Conservation (phyloP, 2,329 filamentous ascomycete species). For the Juglanconis oblonga region DNA sequence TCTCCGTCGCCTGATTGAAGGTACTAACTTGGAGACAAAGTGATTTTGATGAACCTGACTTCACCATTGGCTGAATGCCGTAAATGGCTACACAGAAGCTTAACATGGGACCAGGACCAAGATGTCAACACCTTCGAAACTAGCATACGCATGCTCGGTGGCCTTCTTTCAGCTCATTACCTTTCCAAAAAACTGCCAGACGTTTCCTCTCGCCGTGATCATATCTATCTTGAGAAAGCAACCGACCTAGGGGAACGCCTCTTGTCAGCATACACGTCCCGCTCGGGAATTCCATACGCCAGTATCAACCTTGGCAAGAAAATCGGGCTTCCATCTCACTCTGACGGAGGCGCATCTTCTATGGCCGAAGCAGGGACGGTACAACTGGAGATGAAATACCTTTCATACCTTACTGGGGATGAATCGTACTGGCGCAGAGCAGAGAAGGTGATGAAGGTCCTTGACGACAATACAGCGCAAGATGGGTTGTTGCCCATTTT, state of each 20-base stretch:
- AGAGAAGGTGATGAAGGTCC: constrained; percentile 68
- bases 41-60: constrained; percentile 78
- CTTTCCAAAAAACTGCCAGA: constrained; percentile 64
- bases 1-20: constrained; percentile 47
- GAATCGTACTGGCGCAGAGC: constrained; percentile 67
- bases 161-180: constrained; percentile 70
- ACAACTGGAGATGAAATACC: constrained; percentile 73
- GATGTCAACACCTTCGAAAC: constrained; percentile 77
- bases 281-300: constrained; percentile 66
- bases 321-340: constrained; percentile 62
- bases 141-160: constrained; percentile 75
- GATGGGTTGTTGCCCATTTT: constrained; percentile 71
- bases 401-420: constrained; percentile 70
- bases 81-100: constrained; percentile 65
- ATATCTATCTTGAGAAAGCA: constrained; percentile 71
- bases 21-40: constrained; percentile 77
- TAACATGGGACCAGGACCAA: constrained; percentile 68
- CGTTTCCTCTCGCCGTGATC: constrained; percentile 58
- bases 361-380: constrained; percentile 69
- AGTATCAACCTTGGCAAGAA: constrained; percentile 66
- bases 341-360: constrained; percentile 66
- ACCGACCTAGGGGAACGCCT: constrained; percentile 68
- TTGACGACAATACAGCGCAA: constrained; percentile 61
- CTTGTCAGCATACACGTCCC: constrained; percentile 66
- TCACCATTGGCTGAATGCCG: constrained; percentile 64